Base-by-base conservation (phyloP, 192 early-diverging fungal genomes). In the Coemansia sp. region DNA sequence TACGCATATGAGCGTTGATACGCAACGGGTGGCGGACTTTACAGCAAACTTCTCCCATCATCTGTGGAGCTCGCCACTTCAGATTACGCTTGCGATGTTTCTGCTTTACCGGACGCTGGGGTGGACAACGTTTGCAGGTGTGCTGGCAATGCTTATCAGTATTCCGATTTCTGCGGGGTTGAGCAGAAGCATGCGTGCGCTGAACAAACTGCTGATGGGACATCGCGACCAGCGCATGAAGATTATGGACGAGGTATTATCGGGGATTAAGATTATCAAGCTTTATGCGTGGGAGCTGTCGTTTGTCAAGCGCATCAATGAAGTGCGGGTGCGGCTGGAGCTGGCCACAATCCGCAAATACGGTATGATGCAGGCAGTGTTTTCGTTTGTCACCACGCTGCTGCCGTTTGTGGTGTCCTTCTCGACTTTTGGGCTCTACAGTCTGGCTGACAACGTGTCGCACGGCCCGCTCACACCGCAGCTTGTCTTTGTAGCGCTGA, bases 131-230 rank as follows among this genome's bases (percentile, higher is more conserved):
- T 93, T 92, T 82, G 94, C 90, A 39, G 96, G 96, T 59, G 90
- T 98, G 1, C 72, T 79, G 8, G 72, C 93, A 27, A 93, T 96
- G 90, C 62, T 96, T 36, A 57, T 95, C 32, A 91, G 88, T 74
- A 92, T 95, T 59, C 96, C 96, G 2, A 64, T 93, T 33, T 95
- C 96, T 65, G 88, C 88, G 4, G 67, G 74, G 11, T 59, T 95
- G 27, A 91, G 89, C 24, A 87, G 84, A 20, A 84, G 66, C 51
- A 90, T 92, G 82, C 88, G 91, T n/a, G 85, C 62, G 21, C 77
- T 92, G 27, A 93, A 94, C 72, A 94, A 93, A 75, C 74, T 78
- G 29, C 91, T 95, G 67, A 96, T 98, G 94, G 84, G 68, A 20
- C 70, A 76, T 32, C 68, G 73, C 66, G 88, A 91, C 70, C 60